phyloP scores from a whole-genome alignment of 495 filamentous ascomycete species.

The Xylaria venustula region DNA sequence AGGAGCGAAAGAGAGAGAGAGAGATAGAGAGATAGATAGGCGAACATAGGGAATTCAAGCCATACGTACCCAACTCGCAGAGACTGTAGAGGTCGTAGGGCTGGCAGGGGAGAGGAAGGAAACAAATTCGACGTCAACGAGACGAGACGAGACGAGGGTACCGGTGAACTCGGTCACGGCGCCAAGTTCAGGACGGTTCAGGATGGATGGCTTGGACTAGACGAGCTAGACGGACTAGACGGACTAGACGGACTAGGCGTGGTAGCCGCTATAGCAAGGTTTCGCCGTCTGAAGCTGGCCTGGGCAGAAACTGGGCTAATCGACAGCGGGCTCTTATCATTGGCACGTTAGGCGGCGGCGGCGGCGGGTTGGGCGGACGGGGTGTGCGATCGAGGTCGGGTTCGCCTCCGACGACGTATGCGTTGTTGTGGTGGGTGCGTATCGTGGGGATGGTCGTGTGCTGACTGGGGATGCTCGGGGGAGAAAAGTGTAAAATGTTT shows the following conservation, averaged over 20 bases:
- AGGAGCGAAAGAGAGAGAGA: background rate
- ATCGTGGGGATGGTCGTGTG: no score
- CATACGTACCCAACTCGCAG: background rate
- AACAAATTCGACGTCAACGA: background rate
- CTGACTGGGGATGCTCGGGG: no score
- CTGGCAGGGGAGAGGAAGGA: background rate
- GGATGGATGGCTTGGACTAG: no score
- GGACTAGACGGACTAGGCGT: background rate
- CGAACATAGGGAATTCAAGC: background rate
- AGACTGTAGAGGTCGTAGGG: background rate
- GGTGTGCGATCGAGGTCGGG: constrained; percentile 11
- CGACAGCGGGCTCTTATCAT: constrained; percentile 13
- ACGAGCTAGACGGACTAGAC: no score
- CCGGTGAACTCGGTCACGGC: background rate
- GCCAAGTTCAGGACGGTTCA: constrained; percentile 14
- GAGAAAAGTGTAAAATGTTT: no score
- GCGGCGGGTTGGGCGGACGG: background rate
- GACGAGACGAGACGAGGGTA: constrained; percentile 1
- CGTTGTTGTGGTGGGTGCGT: no score
- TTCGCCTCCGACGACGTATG: background rate
- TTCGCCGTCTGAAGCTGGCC: constrained; percentile 11
- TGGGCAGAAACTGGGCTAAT: constrained; percentile 7
- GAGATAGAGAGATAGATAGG: no score
- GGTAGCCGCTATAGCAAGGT: constrained; percentile 11
- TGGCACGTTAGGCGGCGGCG: constrained; percentile 3